Percentiles rank a stretch among this genome's conserved stretches.
Evolutionary conservation across 306 rosid species (phyloP).

Genomic region (Aeschynomene evenia): DNA sequence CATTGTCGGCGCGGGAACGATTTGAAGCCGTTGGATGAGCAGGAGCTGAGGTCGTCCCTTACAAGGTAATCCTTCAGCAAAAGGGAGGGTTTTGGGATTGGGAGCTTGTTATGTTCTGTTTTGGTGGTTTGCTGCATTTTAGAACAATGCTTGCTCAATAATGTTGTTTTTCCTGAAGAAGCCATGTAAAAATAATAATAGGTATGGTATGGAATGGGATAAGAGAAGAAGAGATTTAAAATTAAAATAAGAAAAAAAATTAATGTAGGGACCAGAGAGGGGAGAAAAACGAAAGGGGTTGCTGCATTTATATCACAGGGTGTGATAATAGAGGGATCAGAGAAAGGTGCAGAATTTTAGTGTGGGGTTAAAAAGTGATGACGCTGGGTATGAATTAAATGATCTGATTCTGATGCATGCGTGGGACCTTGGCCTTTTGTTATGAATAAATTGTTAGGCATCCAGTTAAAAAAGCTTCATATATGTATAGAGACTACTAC

Average conservation of each 20-base stretch:
- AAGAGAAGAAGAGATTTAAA: no score
- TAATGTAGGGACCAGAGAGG: not conserved
- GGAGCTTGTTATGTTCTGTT: not conserved
- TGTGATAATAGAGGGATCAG: not conserved
- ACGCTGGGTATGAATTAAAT: not conserved
- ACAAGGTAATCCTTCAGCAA: conserved; percentile 72
- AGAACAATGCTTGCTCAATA: conserved; percentile 7
- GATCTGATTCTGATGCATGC: not conserved
- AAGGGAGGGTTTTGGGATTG: conserved; percentile 20
- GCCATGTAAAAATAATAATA: conserved; percentile 26
- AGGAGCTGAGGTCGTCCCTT: conserved; percentile 66
- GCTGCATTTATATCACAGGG: no score
- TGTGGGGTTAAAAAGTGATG: not conserved
- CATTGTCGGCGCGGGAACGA: conserved; percentile 75
- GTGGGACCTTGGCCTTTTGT: not conserved
- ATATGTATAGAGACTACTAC: not conserved
- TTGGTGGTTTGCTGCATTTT: conserved; percentile 13
- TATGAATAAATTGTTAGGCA: conserved; percentile 11
- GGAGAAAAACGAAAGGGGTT: no score
- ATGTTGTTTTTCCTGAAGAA: conserved; percentile 20
- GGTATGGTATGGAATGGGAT: not conserved
- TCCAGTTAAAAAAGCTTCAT: conserved; percentile 7
- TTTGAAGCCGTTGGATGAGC: conserved; percentile 80
- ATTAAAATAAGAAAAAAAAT: no score
- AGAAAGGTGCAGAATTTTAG: not conserved